Evolutionary conservation across 2,329 filamentous ascomycete genomes (phyloP).

Genomic region (Botrytis fabae): DNA sequence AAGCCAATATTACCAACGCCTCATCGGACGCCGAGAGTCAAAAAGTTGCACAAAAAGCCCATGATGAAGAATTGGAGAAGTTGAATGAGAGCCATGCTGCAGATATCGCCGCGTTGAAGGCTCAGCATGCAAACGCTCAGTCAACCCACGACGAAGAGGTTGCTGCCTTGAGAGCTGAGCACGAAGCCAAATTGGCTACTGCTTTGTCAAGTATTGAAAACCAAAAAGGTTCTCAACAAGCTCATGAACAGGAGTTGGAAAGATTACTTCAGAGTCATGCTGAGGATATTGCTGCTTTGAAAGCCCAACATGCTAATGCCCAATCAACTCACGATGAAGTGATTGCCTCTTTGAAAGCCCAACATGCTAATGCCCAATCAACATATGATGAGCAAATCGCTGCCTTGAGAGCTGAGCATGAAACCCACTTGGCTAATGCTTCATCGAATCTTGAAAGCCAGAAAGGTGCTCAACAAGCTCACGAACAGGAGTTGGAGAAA

Average conservation of each 20-base stretch:
- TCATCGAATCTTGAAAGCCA: not conserved
- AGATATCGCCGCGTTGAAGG: constrained; percentile 45
- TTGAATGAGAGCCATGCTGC: constrained; percentile 57
- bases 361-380: constrained; percentile 48
- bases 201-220: not conserved
- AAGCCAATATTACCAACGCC: not conserved
- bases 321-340: constrained; percentile 40
- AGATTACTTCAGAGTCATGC: constrained; percentile 56
- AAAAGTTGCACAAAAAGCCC: constrained; percentile 47
- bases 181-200: not conserved
- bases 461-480: not conserved
- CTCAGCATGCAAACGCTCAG: constrained; percentile 50
- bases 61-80: constrained; percentile 52
- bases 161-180: constrained; percentile 39
- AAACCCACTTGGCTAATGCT: not conserved
- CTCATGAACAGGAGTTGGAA: constrained; percentile 53
- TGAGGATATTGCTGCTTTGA: constrained; percentile 41
- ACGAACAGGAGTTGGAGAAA: not conserved
- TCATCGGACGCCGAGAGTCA: not conserved
- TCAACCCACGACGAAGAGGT: constrained; percentile 56
- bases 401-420: constrained; percentile 38
- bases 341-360: constrained; percentile 43
- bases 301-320: constrained; percentile 47
- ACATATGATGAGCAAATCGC: constrained; percentile 47
- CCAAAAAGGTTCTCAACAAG: constrained; percentile 45